Evolutionary conservation across 345 rosid species (phyloP).

Genomic region (Euclidium syriacum): DNA sequence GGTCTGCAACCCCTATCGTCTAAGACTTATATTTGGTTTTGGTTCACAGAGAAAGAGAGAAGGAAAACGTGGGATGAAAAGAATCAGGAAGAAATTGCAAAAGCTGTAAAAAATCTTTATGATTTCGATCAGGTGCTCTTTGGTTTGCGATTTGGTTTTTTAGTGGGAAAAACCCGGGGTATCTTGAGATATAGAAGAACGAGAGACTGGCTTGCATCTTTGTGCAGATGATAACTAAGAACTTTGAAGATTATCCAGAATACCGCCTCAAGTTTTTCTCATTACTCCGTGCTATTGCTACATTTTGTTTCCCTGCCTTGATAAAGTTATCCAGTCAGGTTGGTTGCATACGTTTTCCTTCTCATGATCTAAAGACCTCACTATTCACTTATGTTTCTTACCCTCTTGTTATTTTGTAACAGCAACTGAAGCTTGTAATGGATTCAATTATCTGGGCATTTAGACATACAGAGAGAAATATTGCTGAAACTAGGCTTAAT

Average conservation of each 20-base stretch:
- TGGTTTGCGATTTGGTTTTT: too few species aligned
- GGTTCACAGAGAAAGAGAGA: constrained; percentile 58
- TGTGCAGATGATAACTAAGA: constrained; percentile 94
- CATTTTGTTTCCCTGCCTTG: constrained; percentile 90
- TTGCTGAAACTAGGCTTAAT: constrained; percentile 95
- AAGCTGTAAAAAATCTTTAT: constrained; percentile 66
- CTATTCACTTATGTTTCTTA: background rate
- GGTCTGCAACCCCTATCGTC: background rate
- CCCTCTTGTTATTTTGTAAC: constrained; percentile 19
- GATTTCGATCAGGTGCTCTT: constrained; percentile 72
- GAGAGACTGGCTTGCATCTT: too few species aligned
- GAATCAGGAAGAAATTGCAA: constrained; percentile 79
- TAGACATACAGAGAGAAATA: constrained; percentile 98
- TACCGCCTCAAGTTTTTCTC: constrained; percentile 98
- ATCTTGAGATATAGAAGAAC: too few species aligned
- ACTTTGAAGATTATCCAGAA: constrained; percentile 98
- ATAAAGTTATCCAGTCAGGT: constrained; percentile 93
- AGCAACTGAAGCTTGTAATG: constrained; percentile 98
- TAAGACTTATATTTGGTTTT: background rate
- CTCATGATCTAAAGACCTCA: background rate
- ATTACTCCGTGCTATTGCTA: constrained; percentile 93
- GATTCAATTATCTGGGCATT: constrained; percentile 99
- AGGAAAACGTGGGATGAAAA: constrained; percentile 87
- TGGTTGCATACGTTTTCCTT: constrained; percentile 24
- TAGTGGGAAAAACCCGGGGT: too few species aligned